These are phyloP conservation scores for Aphanomyces cochlioides DNA, from an alignment of 352 stramenopile genomes.

Conservation along the genomic window DNA sequence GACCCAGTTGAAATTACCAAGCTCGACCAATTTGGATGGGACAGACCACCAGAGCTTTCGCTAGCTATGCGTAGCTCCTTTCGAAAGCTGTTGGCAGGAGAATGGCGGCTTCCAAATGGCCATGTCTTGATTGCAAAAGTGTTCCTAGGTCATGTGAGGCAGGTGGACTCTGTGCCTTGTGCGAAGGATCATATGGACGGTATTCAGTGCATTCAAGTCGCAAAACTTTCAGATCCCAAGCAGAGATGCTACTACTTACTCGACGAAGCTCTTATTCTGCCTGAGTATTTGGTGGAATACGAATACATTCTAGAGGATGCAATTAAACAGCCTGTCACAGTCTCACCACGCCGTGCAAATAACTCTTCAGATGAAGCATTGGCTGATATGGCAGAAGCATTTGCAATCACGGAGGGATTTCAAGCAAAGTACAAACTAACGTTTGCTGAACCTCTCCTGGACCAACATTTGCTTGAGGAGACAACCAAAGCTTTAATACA, in stretches of 20 bases:
- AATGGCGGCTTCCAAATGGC: constrained; percentile 29
- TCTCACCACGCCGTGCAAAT: neutral
- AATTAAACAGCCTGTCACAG: constrained; percentile 4
- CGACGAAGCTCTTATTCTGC: constrained; percentile 70
- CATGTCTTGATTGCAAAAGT: constrained; percentile 78
- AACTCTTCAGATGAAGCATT: constrained; percentile 21
- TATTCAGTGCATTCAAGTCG: constrained; percentile 56
- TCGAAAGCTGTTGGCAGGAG: neutral
- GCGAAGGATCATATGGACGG: constrained; percentile 35
- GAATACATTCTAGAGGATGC: constrained; percentile 42
- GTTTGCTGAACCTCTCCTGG: constrained; percentile 24
- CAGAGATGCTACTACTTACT: constrained; percentile 79
- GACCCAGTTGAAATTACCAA: neutral
- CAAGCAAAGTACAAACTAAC: constrained; percentile 23
- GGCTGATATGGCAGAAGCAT: constrained; percentile 23
- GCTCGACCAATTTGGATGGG: constrained; percentile 19
- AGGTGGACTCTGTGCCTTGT: constrained; percentile 33
- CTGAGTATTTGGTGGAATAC: constrained; percentile 85
- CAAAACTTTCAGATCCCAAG: constrained; percentile 32
- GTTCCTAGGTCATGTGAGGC: constrained; percentile 70
- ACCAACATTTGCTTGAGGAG: constrained; percentile 31
- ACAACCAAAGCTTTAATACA: constrained; percentile 22
- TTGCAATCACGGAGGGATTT: constrained; percentile 19
- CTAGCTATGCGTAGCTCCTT: constrained; percentile 6
- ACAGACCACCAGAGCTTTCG: neutral